Evolutionary conservation across 352 stramenopile species (phyloP).

Genomic region (Pythium inflatum): DNA sequence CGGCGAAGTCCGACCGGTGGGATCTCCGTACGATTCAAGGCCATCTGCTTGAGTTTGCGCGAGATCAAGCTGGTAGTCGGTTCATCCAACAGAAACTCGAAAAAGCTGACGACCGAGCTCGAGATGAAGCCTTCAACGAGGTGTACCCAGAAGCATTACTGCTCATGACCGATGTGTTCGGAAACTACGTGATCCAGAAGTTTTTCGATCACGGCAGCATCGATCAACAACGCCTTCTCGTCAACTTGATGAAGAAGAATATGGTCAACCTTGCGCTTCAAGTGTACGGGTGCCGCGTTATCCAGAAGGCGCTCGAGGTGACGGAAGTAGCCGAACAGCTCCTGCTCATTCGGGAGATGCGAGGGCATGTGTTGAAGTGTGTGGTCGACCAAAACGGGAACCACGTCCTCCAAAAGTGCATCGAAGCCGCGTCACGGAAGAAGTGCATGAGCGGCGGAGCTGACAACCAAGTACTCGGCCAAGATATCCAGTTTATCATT

Average conservation of each 20-base stretch:
- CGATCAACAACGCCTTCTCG: conserved; percentile 87
- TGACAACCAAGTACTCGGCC: conserved; percentile 53
- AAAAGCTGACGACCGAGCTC: conserved; percentile 72
- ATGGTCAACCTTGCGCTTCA: conserved; percentile 96
- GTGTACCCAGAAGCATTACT: conserved; percentile 77
- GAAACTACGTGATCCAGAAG: conserved; percentile 99
- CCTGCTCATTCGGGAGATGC: conserved; percentile 76
- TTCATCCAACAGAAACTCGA: conserved; percentile 92
- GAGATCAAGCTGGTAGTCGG: conserved; percentile 82
- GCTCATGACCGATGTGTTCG: conserved; percentile 96
- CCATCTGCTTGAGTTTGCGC: conserved; percentile 85
- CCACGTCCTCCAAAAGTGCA: conserved; percentile 99
- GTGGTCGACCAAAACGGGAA: conserved; percentile 99
- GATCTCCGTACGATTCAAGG: conserved; percentile 80
- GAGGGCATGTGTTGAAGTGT: conserved; percentile 88
- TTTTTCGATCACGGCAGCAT: conserved; percentile 94
- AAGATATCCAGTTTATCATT: conserved; percentile 98
- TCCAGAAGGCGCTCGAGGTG: conserved; percentile 93
- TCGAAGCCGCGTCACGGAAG: conserved; percentile 87
- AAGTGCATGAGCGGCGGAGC: conserved; percentile 27
- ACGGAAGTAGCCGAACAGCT: conserved; percentile 87
- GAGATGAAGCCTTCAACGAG: conserved; percentile 80
- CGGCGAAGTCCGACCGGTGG: conserved; percentile 80
- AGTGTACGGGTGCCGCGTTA: conserved; percentile 96
- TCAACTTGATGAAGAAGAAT: conserved; percentile 90